A percentile compares a stretch with the other conserved stretches of the same genome.
These are phyloP conservation scores for Peronospora destructor DNA, from an alignment of 352 stramenopile species.

Conservation along the genomic window DNA sequence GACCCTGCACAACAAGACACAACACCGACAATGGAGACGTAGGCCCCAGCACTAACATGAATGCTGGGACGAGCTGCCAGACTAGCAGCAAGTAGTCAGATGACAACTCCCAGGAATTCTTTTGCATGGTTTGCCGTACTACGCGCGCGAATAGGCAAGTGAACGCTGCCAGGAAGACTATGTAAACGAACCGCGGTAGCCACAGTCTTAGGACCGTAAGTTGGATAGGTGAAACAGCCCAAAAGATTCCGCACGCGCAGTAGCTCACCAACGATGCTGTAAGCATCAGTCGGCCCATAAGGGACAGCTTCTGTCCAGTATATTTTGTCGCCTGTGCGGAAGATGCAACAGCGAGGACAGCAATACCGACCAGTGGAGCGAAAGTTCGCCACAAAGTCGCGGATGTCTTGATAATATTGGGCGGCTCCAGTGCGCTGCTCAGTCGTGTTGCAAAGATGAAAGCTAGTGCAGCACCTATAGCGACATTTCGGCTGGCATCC, in stretches of 20 bases:
- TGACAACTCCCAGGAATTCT: not conserved
- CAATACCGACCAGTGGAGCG: conserved; percentile 22
- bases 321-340: conserved; percentile 7
- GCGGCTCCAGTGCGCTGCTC: conserved; percentile 38
- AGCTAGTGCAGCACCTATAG: conserved; percentile 25
- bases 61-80: conserved; percentile 39
- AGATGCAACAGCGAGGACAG: conserved; percentile 17
- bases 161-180: conserved; percentile 28
- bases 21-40: conserved; percentile 52
- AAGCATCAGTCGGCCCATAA: conserved; percentile 14
- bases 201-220: conserved; percentile 39
- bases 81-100: conserved; percentile 30
- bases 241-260: conserved; percentile 40
- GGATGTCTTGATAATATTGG: conserved; percentile 66
- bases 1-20: conserved; percentile 35
- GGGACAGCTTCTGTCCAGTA: conserved; percentile 11
- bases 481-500: not conserved
- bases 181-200: conserved; percentile 50
- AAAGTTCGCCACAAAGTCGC: conserved; percentile 35
- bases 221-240: conserved; percentile 35
- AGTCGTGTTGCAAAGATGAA: conserved; percentile 45
- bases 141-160: conserved; percentile 9
- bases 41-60: conserved; percentile 59
- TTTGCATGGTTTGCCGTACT: conserved; percentile 6
- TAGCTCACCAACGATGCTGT: conserved; percentile 23